phyloP scores from a whole-genome alignment of 169 alveolate species.

The Plasmodium billcollinsi region DNA sequence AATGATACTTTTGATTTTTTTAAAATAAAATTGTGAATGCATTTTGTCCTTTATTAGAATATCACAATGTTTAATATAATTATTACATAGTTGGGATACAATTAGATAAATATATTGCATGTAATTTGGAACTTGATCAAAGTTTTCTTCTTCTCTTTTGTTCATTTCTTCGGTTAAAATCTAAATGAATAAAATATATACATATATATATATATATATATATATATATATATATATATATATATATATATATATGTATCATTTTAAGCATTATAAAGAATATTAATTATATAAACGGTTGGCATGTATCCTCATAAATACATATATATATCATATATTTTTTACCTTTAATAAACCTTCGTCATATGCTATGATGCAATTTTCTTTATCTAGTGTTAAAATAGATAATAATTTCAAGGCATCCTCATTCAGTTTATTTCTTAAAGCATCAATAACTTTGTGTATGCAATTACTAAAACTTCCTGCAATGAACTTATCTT shows the following conservation, averaged over 20 bases:
- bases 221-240: neutral
- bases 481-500: constrained; percentile 28
- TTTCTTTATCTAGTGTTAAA: constrained; percentile 43
- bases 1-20: constrained; percentile 58
- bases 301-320: neutral
- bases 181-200: constrained; percentile 1
- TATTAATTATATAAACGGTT: too few relatives aligned
- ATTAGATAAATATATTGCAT: constrained; percentile 21
- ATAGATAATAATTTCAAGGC: constrained; percentile 39
- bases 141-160: constrained; percentile 7
- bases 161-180: constrained; percentile 47
- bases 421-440: constrained; percentile 25
- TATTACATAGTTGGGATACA: constrained; percentile 28
- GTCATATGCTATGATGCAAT: constrained; percentile 69
- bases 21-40: constrained; percentile 37
- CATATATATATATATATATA: neutral
- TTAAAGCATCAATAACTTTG: constrained; percentile 28
- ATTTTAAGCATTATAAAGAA: too few relatives aligned
- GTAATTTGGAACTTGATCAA: constrained; percentile 37
- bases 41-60: constrained; percentile 53
- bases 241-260: neutral
- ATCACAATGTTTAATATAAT: constrained; percentile 49
- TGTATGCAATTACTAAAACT: constrained; percentile 49
- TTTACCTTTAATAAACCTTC: constrained; percentile 69
- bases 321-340: neutral